These are phyloP conservation scores for Mrakia blollopis DNA, from an alignment of 768 basidiomycete species.

Conservation along the genomic window DNA sequence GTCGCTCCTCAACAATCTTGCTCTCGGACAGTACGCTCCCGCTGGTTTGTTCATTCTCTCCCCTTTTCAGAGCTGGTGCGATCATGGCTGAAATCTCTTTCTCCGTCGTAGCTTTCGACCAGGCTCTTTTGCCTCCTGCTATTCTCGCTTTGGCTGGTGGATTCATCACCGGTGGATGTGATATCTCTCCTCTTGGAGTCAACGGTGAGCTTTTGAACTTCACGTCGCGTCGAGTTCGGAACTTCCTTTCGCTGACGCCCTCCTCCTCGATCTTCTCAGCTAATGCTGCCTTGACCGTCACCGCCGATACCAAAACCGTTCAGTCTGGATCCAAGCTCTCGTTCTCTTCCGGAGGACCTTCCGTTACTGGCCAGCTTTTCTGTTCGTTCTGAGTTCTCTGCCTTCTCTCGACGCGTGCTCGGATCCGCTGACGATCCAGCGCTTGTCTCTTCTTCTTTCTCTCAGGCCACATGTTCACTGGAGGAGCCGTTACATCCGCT, in stretches of 20 bases:
- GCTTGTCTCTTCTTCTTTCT: background rate
- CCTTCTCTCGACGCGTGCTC: background rate
- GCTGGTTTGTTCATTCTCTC: background rate
- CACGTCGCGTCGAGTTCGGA: background rate
- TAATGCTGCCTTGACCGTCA: conserved; percentile 4
- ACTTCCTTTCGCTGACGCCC: no score
- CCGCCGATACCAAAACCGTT: conserved; percentile 6
- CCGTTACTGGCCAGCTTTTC: conserved; percentile 1
- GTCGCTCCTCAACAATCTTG: conserved; percentile 32
- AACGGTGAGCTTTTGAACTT: conserved; percentile 31
- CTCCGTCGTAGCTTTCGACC: conserved; percentile 33
- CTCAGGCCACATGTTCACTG: conserved; percentile 36
- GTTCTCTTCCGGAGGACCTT: background rate
- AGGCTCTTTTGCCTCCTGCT: conserved; percentile 34
- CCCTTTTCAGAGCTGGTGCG: background rate
- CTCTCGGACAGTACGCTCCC: conserved; percentile 18
- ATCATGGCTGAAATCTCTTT: background rate
- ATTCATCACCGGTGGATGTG: conserved; percentile 37
- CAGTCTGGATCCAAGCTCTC: conserved; percentile 19
- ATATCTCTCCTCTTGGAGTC: conserved; percentile 33
- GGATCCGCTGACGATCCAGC: background rate
- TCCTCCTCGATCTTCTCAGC: background rate
- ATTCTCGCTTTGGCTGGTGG: conserved; percentile 35
- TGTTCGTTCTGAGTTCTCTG: background rate
- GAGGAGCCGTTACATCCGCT: conserved; percentile 34